phyloP scores from a whole-genome alignment of 257 asterid species.

The Coffea canephora region DNA sequence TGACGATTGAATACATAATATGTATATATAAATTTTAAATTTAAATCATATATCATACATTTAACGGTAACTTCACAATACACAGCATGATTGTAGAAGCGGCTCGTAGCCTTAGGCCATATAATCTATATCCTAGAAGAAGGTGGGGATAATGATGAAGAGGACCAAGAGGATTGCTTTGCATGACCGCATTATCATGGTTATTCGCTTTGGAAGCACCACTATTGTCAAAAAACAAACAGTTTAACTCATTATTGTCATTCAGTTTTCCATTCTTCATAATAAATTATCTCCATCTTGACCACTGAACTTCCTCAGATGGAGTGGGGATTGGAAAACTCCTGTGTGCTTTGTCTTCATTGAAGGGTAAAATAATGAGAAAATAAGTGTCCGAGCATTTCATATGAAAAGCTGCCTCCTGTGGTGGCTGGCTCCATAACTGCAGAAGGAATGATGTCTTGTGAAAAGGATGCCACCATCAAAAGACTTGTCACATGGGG shows the following conservation, averaged over 20 bases:
- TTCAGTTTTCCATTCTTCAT: background rate
- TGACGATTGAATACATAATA: too few species aligned
- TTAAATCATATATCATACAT: too few species aligned
- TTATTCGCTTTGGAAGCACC: background rate
- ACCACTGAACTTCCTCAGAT: background rate
- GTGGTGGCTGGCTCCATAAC: constrained; percentile 27
- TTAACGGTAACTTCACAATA: too few species aligned
- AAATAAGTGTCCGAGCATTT: background rate
- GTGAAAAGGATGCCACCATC: constrained; percentile 13
- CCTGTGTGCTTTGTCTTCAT: background rate
- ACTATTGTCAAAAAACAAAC: too few species aligned
- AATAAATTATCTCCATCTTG: background rate
- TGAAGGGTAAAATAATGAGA: background rate
- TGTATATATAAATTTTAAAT: too few species aligned
- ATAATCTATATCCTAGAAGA: constrained; percentile 7
- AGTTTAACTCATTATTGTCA: background rate
- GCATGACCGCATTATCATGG: background rate
- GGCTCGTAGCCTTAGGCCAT: too few species aligned
- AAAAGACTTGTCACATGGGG: constrained; percentile 47
- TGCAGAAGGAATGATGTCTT: constrained; percentile 27
- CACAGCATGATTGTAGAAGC: too few species aligned
- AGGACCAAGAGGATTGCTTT: background rate
- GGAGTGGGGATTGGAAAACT: background rate
- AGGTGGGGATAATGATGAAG: constrained; percentile 51
- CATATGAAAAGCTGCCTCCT: constrained; percentile 32